These are phyloP conservation scores for Talaromyces sp. DNA, from an alignment of 2,329 filamentous ascomycete genomes.

Conservation along the genomic window DNA sequence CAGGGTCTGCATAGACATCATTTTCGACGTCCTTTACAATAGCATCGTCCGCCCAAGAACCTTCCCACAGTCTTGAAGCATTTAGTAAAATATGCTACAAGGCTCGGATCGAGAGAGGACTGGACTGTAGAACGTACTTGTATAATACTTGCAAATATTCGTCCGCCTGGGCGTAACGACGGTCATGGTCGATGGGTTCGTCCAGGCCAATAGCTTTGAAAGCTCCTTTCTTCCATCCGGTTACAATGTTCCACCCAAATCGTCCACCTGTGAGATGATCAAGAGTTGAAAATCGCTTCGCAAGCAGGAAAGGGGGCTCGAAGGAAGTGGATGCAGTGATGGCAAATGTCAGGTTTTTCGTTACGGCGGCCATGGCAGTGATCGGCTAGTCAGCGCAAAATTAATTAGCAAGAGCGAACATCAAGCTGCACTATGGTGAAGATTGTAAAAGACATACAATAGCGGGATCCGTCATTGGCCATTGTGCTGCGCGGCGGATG, in stretches of 20 bases:
- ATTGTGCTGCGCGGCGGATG: conserved; percentile 58
- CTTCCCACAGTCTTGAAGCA: conserved; percentile 48
- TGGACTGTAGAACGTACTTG: conserved; percentile 41
- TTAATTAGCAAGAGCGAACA: neutral
- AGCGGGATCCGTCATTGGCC: conserved; percentile 60
- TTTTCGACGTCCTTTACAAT: conserved; percentile 49
- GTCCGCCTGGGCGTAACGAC: conserved; percentile 57
- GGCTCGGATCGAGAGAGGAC: neutral
- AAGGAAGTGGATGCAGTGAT: conserved; percentile 61
- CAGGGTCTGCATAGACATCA: conserved; percentile 55
- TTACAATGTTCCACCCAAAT: conserved; percentile 64
- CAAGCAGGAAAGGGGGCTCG: conserved; percentile 57
- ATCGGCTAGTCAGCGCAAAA: conserved; percentile 45
- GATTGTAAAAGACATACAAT: conserved; percentile 45
- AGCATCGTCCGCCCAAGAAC: conserved; percentile 55
- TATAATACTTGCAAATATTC: conserved; percentile 60
- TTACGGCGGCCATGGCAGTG: conserved; percentile 62
- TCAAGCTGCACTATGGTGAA: too few species aligned
- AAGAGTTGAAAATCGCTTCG: conserved; percentile 57
- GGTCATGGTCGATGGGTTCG: conserved; percentile 55
- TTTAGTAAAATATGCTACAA: neutral
- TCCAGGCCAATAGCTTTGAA: conserved; percentile 60
- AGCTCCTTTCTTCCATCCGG: conserved; percentile 57
- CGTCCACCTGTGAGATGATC: conserved; percentile 59
- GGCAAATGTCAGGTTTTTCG: conserved; percentile 58